Evolutionary conservation across 768 basidiomycete species (phyloP).

Genomic region (Wakefieldia striispora): DNA sequence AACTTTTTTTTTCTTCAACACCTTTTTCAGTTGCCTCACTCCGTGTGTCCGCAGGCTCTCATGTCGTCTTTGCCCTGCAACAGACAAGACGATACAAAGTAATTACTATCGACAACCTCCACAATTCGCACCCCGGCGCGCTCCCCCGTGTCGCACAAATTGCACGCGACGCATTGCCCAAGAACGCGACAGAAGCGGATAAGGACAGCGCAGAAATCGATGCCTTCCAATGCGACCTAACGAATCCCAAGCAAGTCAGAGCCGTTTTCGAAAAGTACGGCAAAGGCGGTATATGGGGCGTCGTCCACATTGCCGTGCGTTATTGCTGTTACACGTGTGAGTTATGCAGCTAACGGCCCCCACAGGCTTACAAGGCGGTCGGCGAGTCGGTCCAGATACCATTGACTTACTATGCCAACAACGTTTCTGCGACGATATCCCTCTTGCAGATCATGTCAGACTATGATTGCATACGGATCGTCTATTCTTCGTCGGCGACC

Average conservation of each 20-base stretch:
- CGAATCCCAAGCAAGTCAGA: conserved; percentile 65
- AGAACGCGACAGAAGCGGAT: conserved; percentile 63
- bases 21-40: conserved; percentile 2
- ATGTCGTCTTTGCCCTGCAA: conserved; percentile 85
- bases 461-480: conserved; percentile 80
- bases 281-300: conserved; percentile 93
- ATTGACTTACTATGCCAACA: conserved; percentile 90
- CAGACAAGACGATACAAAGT: conserved; percentile 89
- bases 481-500: conserved; percentile 98
- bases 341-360: background rate
- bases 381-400: conserved; percentile 96
- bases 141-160: conserved; percentile 77
- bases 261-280: conserved; percentile 81
- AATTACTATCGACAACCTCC: conserved; percentile 91
- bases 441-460: conserved; percentile 86
- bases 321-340: background rate
- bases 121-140: conserved; percentile 82
- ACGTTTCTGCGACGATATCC: conserved; percentile 84
- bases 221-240: conserved; percentile 69
- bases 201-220: conserved; percentile 74
- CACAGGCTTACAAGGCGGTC: conserved; percentile 93
- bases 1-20: background rate
- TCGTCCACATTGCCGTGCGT: conserved; percentile 91
- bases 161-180: conserved; percentile 69
- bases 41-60: conserved; percentile 63